phyloP scores from a whole-genome alignment of 176 grass and related monocot species.

The Raddia distichophylla region DNA sequence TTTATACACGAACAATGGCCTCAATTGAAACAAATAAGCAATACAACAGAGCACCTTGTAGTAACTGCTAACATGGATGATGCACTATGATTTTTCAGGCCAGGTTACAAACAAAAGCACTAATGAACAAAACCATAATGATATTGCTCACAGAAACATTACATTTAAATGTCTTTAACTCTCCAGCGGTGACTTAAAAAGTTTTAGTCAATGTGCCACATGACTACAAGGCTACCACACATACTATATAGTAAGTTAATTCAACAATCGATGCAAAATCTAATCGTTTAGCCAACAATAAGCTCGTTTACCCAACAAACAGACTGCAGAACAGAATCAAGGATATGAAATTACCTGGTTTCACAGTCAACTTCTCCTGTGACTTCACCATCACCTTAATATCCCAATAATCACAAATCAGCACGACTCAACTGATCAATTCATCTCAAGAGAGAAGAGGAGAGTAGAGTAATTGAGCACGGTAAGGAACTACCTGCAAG shows the following conservation, averaged over 20 bases:
- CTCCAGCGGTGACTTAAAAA: not conserved
- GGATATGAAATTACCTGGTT: slow-evolving; percentile 59
- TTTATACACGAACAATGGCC: not conserved
- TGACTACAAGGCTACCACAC: slow-evolving; percentile 20
- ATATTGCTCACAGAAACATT: not conserved
- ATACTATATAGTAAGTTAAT: not conserved
- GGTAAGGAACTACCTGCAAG: slow-evolving; percentile 67
- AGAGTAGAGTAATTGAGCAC: not conserved
- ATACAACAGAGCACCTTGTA: not conserved
- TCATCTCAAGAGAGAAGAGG: not conserved
- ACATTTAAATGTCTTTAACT: not conserved
- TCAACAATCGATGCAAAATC: not conserved
- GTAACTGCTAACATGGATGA: not conserved
- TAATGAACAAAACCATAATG: not conserved
- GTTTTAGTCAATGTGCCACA: not conserved
- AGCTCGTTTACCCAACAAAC: no score
- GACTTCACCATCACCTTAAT: slow-evolving; percentile 89
- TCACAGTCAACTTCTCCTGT: slow-evolving; percentile 83
- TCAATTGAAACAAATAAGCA: not conserved
- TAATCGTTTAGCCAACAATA: not conserved
- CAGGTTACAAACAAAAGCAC: not conserved
- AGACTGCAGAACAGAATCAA: slow-evolving; percentile 1
- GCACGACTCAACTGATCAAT: not conserved
- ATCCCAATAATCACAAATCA: slow-evolving; percentile 30
- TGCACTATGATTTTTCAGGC: not conserved